Base-by-base conservation (phyloP, 768 basidiomycete genomes). In the Porpolomopsis calyptriformis region DNA sequence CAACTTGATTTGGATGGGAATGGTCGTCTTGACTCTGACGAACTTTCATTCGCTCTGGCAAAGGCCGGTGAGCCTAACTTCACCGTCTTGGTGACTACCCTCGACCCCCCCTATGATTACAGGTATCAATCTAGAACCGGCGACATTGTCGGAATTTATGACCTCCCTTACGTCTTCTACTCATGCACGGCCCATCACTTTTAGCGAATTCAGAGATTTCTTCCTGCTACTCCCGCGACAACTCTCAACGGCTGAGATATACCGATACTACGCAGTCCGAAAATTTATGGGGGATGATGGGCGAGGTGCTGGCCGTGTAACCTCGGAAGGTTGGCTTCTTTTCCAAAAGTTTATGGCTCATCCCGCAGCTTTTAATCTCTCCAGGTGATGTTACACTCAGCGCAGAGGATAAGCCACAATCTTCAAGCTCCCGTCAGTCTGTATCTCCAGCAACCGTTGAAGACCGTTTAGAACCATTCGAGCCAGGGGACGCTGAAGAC, bases 1-100 rank as follows among this genome's bases (percentile, higher is more conserved):
- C 85, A 92, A 55, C 74, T 96, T 40, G 93, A 94, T 66, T 68
- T 90, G 50, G 90, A 96, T 57, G 76, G 85, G 22, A 88, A 96
- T 63, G 91, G 89, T 6, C 77, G 75, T 46, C 61, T 96, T 24
- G 89, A 92, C 56, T 67, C 74, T 22, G 53, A 60, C 23, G 70
- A 72, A 49, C 61, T 71, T 25, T 54, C 60, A 26, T 49, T 57
- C 22, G 69, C 70, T 22, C 65, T 94, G 37, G 63, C 66, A 43
- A 78, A 82, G 61, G 82, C 86, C 57, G 87, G 90, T 87, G 52
- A 52, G 65, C 36, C 53, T 52, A 33, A 43, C 51, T 44, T 45
- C 33, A 47, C 50, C 64, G 57, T 38, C 44, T 46, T 38, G 19
- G 25, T 48, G 38, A 36, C 27, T 50, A 40, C 45, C 57, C 37